Base-by-base conservation (phyloP, 2,329 filamentous ascomycete genomes). In the Cladosporium sp. region DNA sequence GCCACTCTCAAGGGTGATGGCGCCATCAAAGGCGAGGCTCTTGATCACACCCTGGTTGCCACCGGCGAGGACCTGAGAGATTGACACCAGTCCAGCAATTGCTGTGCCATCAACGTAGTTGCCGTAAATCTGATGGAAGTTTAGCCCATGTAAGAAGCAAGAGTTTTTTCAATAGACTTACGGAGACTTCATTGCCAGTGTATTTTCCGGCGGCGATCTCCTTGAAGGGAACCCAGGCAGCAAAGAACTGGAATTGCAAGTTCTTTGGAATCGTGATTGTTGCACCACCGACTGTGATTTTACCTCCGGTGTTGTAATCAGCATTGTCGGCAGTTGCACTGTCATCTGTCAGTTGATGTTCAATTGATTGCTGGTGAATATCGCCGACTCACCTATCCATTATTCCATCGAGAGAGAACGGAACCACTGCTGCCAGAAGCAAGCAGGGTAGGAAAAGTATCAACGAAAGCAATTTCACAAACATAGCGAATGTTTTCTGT, bases 231-330 rank as follows among this genome's bases (percentile, higher is more conserved):
- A 76, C 67, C 55, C 68, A 75, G 12, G 70, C 68, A 3, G 70
- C 71, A 0, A 74, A 75, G 38, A 78, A 77, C 43, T 76, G 70
- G 3, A 76, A 72, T 7, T 76, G 68, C 17, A 78, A 55, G 52
- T 79, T 79, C 59, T 76, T 69, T 2, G 76, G 76, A 2, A 79
- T 73, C 6, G 61, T 68, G 41, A 79, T 70, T 8, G 58, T 64
- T 56, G 70, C 73, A 0, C 73, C 73, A 39, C 73, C 74, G 42
- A 79, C 70, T 0, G 60, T 59, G 15, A 79, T 70, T 11, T 64
- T 63, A 5, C 76, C 76, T 20, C 75, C 76, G 4, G 68, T 66
- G 55, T 78, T 79, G 61, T 58, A 67, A 7, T 61, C 61, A 15
- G 50, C 44, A 7, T 43, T 20, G 11, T 54, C 53, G 22, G 56